These are phyloP conservation scores for Phytophthora vignae DNA, from an alignment of 352 stramenopile species.

Conservation along the genomic window DNA sequence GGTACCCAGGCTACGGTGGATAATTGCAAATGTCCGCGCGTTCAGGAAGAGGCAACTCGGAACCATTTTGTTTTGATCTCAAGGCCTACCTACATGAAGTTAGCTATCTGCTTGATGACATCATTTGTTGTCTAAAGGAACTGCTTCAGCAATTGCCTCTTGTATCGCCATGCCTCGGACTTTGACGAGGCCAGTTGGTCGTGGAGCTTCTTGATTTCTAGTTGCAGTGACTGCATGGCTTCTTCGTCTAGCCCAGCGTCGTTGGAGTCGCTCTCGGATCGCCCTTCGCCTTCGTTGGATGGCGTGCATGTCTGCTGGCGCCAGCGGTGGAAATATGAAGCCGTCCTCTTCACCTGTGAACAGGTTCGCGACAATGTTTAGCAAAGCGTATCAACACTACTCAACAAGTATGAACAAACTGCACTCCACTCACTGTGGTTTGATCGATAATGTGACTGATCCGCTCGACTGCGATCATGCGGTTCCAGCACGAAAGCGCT, in stretches of 20 bases:
- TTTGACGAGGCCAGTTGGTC: constrained; percentile 74
- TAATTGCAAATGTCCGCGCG: constrained; percentile 17
- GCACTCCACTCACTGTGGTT: no score
- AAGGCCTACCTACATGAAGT: not conserved
- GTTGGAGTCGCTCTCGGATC: not conserved
- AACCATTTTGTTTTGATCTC: constrained; percentile 2
- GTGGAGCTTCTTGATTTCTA: constrained; percentile 77
- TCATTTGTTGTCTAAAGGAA: constrained; percentile 45
- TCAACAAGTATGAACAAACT: no score
- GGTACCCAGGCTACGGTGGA: constrained; percentile 51
- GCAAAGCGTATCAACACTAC: not conserved
- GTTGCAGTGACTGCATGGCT: constrained; percentile 47
- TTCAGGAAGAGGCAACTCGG: not conserved
- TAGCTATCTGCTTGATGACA: constrained; percentile 2
- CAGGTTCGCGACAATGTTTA: constrained; percentile 9
- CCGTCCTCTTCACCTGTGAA: constrained; percentile 47
- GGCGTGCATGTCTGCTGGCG: constrained; percentile 13
- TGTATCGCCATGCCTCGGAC: constrained; percentile 78
- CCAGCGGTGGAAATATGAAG: constrained; percentile 51
- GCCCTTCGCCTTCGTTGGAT: not conserved
- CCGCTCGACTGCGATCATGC: constrained; percentile 71
- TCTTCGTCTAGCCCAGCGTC: constrained; percentile 33
- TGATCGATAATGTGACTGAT: constrained; percentile 55
- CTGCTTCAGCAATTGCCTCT: constrained; percentile 81
- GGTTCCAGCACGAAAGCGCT: constrained; percentile 68